Evolutionary conservation across 257 asterid genomes (phyloP).

Genomic region (Solanum ossicruentum): DNA sequence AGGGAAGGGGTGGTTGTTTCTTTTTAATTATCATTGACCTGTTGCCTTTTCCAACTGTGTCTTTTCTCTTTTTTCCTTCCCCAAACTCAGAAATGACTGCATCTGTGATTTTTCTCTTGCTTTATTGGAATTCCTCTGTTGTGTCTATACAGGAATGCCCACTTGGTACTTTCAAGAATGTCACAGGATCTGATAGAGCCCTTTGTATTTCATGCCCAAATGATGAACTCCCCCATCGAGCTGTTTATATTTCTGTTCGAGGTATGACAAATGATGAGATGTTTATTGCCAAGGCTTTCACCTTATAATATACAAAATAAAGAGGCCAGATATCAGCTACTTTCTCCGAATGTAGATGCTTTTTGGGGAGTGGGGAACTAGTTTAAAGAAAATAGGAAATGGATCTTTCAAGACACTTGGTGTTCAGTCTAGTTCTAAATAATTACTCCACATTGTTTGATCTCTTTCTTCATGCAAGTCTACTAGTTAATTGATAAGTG

Average conservation of each 20-base stretch:
- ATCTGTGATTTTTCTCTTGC: neutral
- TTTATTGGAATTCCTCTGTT: constrained; percentile 2
- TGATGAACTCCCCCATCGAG: constrained; percentile 80
- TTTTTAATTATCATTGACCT: neutral
- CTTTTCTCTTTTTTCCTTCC: neutral
- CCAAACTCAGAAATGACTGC: neutral
- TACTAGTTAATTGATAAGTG: neutral
- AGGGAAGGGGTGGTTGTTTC: neutral
- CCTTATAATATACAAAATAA: neutral
- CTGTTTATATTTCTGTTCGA: constrained; percentile 58
- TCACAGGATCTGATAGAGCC: constrained; percentile 70
- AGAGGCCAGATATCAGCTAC: neutral
- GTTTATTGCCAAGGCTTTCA: neutral
- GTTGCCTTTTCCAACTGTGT: neutral
- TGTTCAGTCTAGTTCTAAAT: neutral
- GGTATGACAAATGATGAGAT: constrained; percentile 32
- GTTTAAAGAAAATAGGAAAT: neutral
- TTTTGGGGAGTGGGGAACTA: neutral
- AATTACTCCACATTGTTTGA: neutral
- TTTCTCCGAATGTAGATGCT: neutral
- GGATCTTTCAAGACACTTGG: neutral
- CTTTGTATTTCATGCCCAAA: constrained; percentile 79
- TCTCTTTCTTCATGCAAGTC: neutral
- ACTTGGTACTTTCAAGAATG: constrained; percentile 81
- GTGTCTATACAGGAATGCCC: constrained; percentile 73